A percentile compares a stretch with the other conserved stretches of the same genome.
phyloP scores from a whole-genome alignment of 176 grass and related monocot genomes.

The Triticum timopheevii region DNA sequence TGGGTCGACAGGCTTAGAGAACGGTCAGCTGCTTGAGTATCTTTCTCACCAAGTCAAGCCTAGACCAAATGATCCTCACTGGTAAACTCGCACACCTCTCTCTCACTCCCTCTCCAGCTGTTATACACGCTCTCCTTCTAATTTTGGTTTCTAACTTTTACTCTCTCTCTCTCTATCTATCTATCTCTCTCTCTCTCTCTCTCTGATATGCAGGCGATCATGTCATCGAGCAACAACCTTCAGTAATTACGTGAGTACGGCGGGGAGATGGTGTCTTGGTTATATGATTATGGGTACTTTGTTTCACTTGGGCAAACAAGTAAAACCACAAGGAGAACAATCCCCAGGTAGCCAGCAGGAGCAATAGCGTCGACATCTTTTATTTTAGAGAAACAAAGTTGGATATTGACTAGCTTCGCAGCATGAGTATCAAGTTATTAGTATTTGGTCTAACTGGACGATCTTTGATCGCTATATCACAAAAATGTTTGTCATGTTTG shows the following conservation, averaged over 20 bases:
- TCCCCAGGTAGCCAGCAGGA: background rate
- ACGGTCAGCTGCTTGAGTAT: background rate
- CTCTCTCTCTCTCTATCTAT: no score
- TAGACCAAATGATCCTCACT: background rate
- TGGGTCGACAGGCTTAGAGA: background rate
- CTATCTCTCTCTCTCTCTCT: no score
- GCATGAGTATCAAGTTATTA: background rate
- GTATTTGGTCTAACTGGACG: no score
- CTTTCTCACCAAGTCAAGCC: background rate
- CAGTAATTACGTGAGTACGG: background rate
- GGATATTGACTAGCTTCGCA: background rate
- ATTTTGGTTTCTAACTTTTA: background rate
- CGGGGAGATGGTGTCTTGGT: background rate
- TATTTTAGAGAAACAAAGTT: background rate
- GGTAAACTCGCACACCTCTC: no score
- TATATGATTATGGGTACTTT: background rate
- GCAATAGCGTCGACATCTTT: background rate
- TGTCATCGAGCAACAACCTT: background rate
- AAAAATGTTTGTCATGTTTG: no score
- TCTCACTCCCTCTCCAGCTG: no score
- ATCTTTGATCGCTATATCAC: no score
- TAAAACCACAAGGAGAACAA: background rate
- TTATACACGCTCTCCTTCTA: background rate
- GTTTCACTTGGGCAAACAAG: background rate
- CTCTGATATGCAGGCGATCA: background rate